Conservation (phyloP, 176 grass and related monocot species). For the Tillandsia leiboldiana region DNA sequence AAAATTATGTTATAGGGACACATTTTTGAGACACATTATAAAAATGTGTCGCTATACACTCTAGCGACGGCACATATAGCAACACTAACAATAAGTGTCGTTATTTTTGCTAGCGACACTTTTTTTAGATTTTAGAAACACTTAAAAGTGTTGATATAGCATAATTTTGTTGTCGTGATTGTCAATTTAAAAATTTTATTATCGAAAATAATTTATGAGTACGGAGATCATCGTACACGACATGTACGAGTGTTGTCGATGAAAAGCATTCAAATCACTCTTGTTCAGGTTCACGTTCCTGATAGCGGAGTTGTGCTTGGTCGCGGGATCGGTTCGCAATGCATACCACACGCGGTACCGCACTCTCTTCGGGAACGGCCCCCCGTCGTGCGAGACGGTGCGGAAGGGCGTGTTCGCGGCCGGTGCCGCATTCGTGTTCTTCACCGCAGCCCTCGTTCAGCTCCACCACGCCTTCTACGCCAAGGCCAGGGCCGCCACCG, state of each 20-base stretch:
- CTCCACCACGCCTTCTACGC: slow-evolving; percentile 62
- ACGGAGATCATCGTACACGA: not conserved
- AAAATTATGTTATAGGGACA: too few relatives aligned
- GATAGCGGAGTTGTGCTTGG: slow-evolving; percentile 83
- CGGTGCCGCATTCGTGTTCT: slow-evolving; percentile 77
- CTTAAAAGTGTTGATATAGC: too few relatives aligned
- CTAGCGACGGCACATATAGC: too few relatives aligned
- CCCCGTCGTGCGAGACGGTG: slow-evolving; percentile 34
- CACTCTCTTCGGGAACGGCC: not conserved
- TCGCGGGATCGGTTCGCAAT: slow-evolving; percentile 72
- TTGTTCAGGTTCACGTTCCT: slow-evolving; percentile 52
- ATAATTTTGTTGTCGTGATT: too few relatives aligned
- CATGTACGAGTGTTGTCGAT: not conserved
- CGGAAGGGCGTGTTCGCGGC: slow-evolving; percentile 84
- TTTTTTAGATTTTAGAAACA: too few relatives aligned
- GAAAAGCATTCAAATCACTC: not conserved
- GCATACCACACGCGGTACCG: slow-evolving; percentile 77
- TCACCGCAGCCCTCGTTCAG: slow-evolving; percentile 50
- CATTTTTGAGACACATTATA: too few relatives aligned
- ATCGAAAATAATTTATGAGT: not conserved
- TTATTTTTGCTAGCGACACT: too few relatives aligned
- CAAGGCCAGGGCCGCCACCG: slow-evolving; percentile 28
- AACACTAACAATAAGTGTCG: too few relatives aligned
- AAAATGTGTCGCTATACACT: too few relatives aligned
- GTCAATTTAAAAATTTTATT: not conserved